Percentiles rank a stretch among this genome's conserved stretches.
These are phyloP conservation scores for Aspergillus asperescens DNA, from an alignment of 495 filamentous ascomycete genomes.

Conservation along the genomic window DNA sequence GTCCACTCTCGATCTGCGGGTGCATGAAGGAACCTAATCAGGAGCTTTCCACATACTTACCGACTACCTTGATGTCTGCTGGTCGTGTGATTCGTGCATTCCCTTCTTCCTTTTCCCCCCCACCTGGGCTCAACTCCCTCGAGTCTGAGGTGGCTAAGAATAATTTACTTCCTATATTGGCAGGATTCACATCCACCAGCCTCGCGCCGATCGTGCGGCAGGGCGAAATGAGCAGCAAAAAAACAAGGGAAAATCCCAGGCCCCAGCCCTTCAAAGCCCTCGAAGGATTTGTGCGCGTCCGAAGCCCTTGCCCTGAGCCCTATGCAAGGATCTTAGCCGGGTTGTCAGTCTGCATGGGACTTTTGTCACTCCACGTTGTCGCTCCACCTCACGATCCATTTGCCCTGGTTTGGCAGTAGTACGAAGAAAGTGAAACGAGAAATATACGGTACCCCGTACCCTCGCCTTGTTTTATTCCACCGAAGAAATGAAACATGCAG, in stretches of 20 bases:
- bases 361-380: background rate
- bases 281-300: conserved; percentile 12
- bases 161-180: background rate
- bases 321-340: conserved; percentile 6
- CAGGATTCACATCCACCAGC: conserved; percentile 4
- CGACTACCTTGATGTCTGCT: no score
- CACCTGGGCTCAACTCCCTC: background rate
- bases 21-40: no score
- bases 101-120: background rate
- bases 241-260: conserved; percentile 1
- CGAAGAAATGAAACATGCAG: no score
- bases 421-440: no score
- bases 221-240: no score
- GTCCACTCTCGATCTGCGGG: no score
- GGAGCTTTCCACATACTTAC: no score
- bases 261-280: background rate
- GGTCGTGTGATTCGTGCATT: conserved; percentile 9
- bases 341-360: conserved; percentile 6
- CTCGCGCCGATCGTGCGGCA: conserved; percentile 23
- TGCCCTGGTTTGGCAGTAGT: conserved; percentile 1
- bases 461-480: no score
- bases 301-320: conserved; percentile 26
- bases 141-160: conserved; percentile 1
- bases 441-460: no score
- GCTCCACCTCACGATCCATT: no score